phyloP scores from a whole-genome alignment of 805 yeast species.

The Candida easanensis region DNA sequence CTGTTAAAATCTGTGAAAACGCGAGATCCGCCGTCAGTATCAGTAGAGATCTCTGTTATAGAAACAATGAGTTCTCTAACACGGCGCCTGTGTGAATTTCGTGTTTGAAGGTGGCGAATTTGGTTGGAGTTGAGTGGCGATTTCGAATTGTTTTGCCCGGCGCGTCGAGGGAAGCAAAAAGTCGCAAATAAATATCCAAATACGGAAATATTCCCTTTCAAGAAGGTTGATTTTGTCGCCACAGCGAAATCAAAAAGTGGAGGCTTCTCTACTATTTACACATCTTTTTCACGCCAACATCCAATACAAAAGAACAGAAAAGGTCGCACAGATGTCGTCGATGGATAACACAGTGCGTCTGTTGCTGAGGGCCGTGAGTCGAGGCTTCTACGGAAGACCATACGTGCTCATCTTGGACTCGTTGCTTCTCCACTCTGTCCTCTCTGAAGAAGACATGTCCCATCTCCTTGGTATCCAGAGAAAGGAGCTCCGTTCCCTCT shows the following conservation, averaged over 20 bases:
- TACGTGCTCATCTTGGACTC: conserved; percentile 86
- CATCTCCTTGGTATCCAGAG: conserved; percentile 78
- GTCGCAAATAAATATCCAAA: not conserved
- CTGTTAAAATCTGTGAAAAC: no score
- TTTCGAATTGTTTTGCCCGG: not conserved
- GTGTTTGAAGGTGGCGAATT: not conserved
- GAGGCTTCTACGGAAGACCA: conserved; percentile 87
- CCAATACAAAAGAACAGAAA: no score
- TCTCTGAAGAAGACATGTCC: conserved; percentile 88
- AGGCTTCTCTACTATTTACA: no score
- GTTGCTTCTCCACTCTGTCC: conserved; percentile 78
- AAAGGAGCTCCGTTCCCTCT: conserved; percentile 79
- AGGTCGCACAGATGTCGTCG: not conserved
- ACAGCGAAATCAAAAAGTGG: no score
- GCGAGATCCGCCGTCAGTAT: no score
- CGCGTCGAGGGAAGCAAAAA: not conserved
- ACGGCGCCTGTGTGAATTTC: not conserved
- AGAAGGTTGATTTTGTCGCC: not conserved
- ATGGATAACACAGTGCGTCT: conserved; percentile 41
- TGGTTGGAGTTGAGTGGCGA: not conserved
- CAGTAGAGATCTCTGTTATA: no score
- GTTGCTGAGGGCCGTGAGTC: conserved; percentile 70
- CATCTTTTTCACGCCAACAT: no score
- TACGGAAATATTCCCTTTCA: not conserved
- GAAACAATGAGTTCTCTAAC: not conserved